Conservation (phyloP, 2,329 filamentous ascomycete species). For the Penicillium sp. region DNA sequence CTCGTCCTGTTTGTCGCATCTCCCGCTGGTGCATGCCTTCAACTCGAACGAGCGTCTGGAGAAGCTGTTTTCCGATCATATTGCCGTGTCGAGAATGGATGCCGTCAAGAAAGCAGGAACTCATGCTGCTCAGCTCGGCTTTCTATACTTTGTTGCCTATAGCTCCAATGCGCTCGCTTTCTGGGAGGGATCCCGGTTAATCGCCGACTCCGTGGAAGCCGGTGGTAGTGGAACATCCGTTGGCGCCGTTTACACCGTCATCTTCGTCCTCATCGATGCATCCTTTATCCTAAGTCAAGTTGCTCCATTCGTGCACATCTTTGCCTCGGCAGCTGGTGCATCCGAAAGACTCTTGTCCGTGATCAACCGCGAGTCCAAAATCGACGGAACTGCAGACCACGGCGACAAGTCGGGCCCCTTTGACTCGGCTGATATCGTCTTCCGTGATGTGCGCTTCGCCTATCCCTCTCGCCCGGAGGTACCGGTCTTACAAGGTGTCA, state of each 20-base stretch:
- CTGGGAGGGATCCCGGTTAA: constrained; percentile 59
- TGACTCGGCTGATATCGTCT: constrained; percentile 25
- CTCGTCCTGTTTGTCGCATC: constrained; percentile 55
- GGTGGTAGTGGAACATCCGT: constrained; percentile 24
- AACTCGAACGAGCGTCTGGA: constrained; percentile 56
- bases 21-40: constrained; percentile 60
- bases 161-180: constrained; percentile 62
- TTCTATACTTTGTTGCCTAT: constrained; percentile 63
- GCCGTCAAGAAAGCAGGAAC: constrained; percentile 55
- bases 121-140: constrained; percentile 54
- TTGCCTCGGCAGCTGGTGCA: constrained; percentile 47
- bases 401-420: constrained; percentile 23
- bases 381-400: constrained; percentile 39
- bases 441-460: constrained; percentile 34
- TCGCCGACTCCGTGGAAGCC: constrained; percentile 36
- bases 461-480: constrained; percentile 38
- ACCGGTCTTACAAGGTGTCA: constrained; percentile 31
- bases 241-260: constrained; percentile 36
- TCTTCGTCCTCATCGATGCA: constrained; percentile 37
- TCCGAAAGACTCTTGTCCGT: constrained; percentile 56
- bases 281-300: constrained; percentile 38
- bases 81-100: constrained; percentile 47
- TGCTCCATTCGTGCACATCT: constrained; percentile 43
- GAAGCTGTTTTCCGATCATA: constrained; percentile 51
- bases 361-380: constrained; percentile 49